A percentile compares a stretch with the other conserved stretches of the same genome.
phyloP scores from a whole-genome alignment of 2,329 filamentous ascomycete genomes.

The Colletotrichum endophyticum region DNA sequence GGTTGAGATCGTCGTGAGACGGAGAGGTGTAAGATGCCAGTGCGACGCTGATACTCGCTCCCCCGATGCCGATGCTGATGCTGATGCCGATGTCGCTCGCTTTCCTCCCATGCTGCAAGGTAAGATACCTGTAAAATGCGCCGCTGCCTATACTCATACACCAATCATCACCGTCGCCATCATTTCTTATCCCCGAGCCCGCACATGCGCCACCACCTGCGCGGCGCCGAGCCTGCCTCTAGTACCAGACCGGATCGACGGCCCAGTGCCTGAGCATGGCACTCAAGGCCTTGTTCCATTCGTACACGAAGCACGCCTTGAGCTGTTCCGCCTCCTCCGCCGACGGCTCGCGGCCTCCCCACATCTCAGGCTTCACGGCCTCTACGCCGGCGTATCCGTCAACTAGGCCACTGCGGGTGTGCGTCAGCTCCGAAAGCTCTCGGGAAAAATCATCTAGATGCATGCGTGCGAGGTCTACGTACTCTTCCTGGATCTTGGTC shows the following conservation, averaged over 20 bases:
- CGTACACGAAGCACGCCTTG: conserved; percentile 64
- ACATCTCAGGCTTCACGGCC: conserved; percentile 70
- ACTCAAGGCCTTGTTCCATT: conserved; percentile 70
- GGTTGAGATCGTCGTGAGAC: neutral
- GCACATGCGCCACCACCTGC: conserved; percentile 40
- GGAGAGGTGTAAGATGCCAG: neutral
- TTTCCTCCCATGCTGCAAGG: neutral
- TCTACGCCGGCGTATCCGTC: conserved; percentile 64
- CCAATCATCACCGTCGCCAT: conserved; percentile 60
- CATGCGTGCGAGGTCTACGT: conserved; percentile 33
- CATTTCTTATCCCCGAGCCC: neutral
- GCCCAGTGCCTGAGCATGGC: conserved; percentile 75
- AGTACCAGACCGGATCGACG: conserved; percentile 57
- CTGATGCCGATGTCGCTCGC: neutral
- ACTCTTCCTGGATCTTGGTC: conserved; percentile 70
- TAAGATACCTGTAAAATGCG: neutral
- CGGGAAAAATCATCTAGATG: neutral
- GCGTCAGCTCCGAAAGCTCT: neutral
- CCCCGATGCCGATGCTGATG: neutral
- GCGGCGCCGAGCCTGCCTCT: neutral
- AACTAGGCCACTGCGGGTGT: conserved; percentile 58
- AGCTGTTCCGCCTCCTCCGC: conserved; percentile 63
- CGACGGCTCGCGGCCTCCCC: conserved; percentile 64
- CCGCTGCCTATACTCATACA: conserved; percentile 24
- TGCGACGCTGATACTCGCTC: neutral